Evolutionary conservation across 139 green algal genomes (phyloP).

Genomic region (Chlamydomonas sp.): DNA sequence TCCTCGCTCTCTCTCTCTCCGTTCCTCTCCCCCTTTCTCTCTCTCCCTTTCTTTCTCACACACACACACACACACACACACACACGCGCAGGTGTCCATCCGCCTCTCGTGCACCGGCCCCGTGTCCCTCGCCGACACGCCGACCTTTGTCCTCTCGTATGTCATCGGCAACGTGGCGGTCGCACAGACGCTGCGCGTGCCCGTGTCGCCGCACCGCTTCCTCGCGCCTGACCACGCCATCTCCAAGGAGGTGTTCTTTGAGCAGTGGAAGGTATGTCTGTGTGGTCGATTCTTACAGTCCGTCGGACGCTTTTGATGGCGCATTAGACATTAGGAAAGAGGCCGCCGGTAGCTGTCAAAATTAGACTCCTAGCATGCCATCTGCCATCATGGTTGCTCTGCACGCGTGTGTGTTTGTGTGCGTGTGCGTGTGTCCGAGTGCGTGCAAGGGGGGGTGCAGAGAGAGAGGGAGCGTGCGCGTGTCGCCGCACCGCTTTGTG

Average conservation of each 20-base stretch:
- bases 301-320: too few relatives aligned
- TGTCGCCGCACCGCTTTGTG: conserved; percentile 63
- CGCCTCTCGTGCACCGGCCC: conserved; percentile 39
- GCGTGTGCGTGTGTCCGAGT: neutral
- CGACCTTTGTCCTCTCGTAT: conserved; percentile 32
- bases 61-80: too few relatives aligned
- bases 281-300: conserved; percentile 18
- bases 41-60: too few relatives aligned
- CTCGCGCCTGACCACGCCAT: conserved; percentile 50
- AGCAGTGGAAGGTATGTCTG: conserved; percentile 57
- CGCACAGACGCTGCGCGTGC: conserved; percentile 50
- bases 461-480: conserved; percentile 51
- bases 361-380: too few relatives aligned
- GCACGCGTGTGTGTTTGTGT: too few relatives aligned
- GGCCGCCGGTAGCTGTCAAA: too few relatives aligned
- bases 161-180: conserved; percentile 20
- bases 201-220: conserved; percentile 61
- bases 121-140: conserved; percentile 28
- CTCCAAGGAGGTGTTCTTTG: conserved; percentile 63
- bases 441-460: conserved; percentile 12
- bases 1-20: too few relatives aligned
- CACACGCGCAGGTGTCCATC: conserved; percentile 50
- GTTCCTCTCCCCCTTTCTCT: too few relatives aligned
- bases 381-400: too few relatives aligned
- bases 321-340: too few relatives aligned